Evolutionary conservation across 345 rosid species (phyloP), one percentile per base, ranked within the genome.

Genomic region (Kandelia obovata): DNA sequence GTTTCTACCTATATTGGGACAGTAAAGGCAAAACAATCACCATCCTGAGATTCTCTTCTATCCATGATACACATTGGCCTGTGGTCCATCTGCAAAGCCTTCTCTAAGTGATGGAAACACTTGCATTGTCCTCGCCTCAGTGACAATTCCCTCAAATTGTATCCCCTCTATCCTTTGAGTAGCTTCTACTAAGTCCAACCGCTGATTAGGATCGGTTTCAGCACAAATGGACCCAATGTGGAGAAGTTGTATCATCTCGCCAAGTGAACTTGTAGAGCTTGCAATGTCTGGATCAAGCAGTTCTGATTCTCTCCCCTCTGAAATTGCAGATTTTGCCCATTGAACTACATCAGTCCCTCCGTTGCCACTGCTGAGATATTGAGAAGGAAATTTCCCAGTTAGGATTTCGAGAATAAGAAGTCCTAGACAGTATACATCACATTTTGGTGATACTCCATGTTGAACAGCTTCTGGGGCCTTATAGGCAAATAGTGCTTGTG

Each of bases 371-470:
- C 68, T 83, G 32, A 80, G 73, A 77, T 87, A 91, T 19, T 88
- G 91, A 4, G 83, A 77, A 34, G 95, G 97, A 56, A 81, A 79
- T 68, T 85, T 85, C 17, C 92, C 89, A 1, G 96, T 88, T 2
- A 91, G 77, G 64, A 87, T 85, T 77, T 94, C 96, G 0, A 94
- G 83, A 31, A 89, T 83, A 51, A 94, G 64, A 1, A 90, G 73
- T 60, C 98, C 96, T 43, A 89, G 77, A 67, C 92, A 86, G 72
- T 73, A 94, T 3, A 89, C 90, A n/a, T 94, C 97, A 1, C 91
- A 81, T 73, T 88, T 87, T 0, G 77, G 83, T 0, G 93, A 82
- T n/a, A 86, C 78, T 19, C 81, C 85, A 5, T 49, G 15, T 39
- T 80, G 74, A 1, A 63, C 49, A 3, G 82, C 89, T 78, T 86